Evolutionary conservation across 495 filamentous ascomycete genomes (phyloP).

Genomic region (Terfezia claveryi): DNA sequence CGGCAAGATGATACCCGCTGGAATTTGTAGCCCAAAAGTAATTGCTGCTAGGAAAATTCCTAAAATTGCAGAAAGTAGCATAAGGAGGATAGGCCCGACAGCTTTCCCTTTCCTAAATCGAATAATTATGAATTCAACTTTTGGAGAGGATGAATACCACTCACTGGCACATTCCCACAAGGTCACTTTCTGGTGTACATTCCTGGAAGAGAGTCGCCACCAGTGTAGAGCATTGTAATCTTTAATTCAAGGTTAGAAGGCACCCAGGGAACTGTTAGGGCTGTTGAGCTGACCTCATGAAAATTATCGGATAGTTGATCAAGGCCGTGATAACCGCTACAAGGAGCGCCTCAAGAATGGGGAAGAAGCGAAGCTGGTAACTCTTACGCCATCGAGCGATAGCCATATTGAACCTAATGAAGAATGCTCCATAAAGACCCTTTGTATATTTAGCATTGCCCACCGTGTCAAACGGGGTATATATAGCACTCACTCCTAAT

Average conservation of each 20-base stretch:
- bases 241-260: not conserved
- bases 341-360: slow-evolving; percentile 51
- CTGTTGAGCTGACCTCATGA: slow-evolving; percentile 38
- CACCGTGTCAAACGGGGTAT: not conserved
- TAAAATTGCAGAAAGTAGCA: slow-evolving; percentile 56
- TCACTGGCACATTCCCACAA: slow-evolving; percentile 59
- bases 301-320: slow-evolving; percentile 84
- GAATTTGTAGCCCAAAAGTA: slow-evolving; percentile 92
- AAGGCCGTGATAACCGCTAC: slow-evolving; percentile 63
- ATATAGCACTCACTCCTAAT: slow-evolving; percentile 31
- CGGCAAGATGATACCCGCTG: slow-evolving; percentile 86
- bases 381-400: slow-evolving; percentile 63
- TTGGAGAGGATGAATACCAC: slow-evolving; percentile 21
- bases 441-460: not conserved
- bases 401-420: slow-evolving; percentile 84
- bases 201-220: slow-evolving; percentile 85
- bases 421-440: slow-evolving; percentile 79
- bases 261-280: not conserved
- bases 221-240: slow-evolving; percentile 66
- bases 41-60: slow-evolving; percentile 70
- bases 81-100: slow-evolving; percentile 50
- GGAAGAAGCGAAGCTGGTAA: slow-evolving; percentile 34
- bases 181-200: slow-evolving; percentile 53
- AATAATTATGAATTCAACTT: not conserved
- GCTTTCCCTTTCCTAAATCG: slow-evolving; percentile 23